A percentile compares a stretch with the other conserved stretches of the same genome.
phyloP scores from a whole-genome alignment of 208 protist species.

The Perkinsela sp. region DNA sequence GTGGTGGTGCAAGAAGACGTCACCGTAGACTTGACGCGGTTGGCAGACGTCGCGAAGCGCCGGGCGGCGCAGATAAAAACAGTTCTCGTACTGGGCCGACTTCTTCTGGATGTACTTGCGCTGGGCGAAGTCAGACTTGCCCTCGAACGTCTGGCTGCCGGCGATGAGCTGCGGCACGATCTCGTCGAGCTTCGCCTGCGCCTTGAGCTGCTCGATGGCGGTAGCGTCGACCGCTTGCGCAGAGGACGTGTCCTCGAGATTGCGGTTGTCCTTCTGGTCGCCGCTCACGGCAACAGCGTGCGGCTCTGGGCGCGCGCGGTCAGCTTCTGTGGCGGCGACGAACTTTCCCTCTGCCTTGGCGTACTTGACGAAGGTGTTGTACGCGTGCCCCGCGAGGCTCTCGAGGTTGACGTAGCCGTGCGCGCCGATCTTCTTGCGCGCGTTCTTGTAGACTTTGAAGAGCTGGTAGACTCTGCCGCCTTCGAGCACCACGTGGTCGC shows the following conservation, averaged over 20 bases:
- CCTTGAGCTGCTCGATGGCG: not conserved
- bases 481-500: not conserved
- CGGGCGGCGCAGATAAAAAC: not conserved
- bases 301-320: not conserved
- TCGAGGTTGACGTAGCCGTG: not conserved
- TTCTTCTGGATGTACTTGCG: conserved; percentile 7
- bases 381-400: not conserved
- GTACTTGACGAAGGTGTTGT: not conserved
- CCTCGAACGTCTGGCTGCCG: conserved; percentile 5
- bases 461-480: not conserved
- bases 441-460: not conserved
- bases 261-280: not conserved
- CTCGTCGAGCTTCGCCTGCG: not conserved
- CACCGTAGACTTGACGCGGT: not conserved
- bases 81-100: not conserved
- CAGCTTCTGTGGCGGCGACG: not conserved
- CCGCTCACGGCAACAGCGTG: not conserved
- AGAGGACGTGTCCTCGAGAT: not conserved
- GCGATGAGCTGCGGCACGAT: conserved; percentile 2
- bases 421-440: not conserved
- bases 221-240: not conserved
- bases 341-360: not conserved
- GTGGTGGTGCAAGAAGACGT: not conserved
- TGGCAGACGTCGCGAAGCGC: not conserved
- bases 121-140: conserved; percentile 5